Evolutionary conservation across 2,329 filamentous ascomycete genomes (phyloP), one percentile per base, ranked within the genome.

Genomic region (Colletotrichum cereale): DNA sequence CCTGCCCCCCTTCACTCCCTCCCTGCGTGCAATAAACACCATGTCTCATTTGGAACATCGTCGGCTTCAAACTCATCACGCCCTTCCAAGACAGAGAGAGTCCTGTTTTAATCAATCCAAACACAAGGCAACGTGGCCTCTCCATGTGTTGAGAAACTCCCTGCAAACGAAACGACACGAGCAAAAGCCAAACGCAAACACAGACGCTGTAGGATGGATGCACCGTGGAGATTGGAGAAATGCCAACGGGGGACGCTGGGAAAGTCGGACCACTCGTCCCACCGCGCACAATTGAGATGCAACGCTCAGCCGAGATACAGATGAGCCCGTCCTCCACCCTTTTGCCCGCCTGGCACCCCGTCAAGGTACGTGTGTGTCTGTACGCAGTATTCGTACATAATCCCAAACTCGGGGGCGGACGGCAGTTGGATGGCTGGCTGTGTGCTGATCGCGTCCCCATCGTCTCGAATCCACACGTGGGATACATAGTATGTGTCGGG

Each of bases 241-340:
- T n/a, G n/a, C n/a, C n/a, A n/a, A 21, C 26, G 31, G 34, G 31
- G 36, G 16, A 21, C 36, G 26, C 40, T 24, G 38, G 24, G 6
- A 24, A 29, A 12, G 38, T n/a, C 38, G 29, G 36, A 40, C 18
- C 1, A 10, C 21, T 34, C n/a, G 58, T 68, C 42, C 66, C 60
- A 29, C 60, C n/a, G 42, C 53, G 12, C 67, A 61, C 61, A 61
- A 70, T 47, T 31, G 62, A 48, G 66, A 52, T 50, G 62, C 56
- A 48, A 62, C 44, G 31, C 24, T 24, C 21, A 55, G 62, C 50
- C 62, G 62, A 56, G 38, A 64, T 53, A 47, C 42, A 5, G 42
- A 61, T 61, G 56, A 12, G 26, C 24, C 24, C 16, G 38, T 8
- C 50, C 62, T 31, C 62, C 29, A 21, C 40, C 24, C 11, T n/a